A percentile compares a stretch with the other conserved stretches of the same genome.
These are phyloP conservation scores for Reticulascus tulasneorum DNA, from an alignment of 2,329 filamentous ascomycete genomes.

Conservation along the genomic window DNA sequence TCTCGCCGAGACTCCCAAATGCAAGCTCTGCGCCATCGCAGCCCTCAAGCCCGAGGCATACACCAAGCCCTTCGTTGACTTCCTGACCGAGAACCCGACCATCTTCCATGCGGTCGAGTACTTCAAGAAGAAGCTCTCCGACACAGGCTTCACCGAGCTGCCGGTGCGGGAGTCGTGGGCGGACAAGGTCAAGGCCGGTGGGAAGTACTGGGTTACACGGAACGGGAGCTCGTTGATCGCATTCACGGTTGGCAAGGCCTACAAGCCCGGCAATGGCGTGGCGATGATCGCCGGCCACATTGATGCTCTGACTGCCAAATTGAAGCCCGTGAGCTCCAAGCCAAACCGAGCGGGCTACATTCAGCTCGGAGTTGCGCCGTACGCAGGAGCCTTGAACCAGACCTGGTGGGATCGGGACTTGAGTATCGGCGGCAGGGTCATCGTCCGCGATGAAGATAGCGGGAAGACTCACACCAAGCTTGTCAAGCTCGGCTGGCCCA, in stretches of 20 bases:
- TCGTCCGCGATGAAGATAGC: conserved; percentile 68
- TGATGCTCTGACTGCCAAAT: conserved; percentile 81
- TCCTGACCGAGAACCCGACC: conserved; percentile 86
- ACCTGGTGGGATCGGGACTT: conserved; percentile 99
- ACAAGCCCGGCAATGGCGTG: conserved; percentile 79
- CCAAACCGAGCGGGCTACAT: conserved; percentile 80
- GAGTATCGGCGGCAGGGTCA: conserved; percentile 81
- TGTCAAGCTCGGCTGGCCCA: conserved; percentile 91
- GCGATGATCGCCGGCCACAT: conserved; percentile 90
- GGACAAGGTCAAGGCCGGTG: conserved; percentile 67
- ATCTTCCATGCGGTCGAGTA: conserved; percentile 86
- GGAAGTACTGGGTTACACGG: conserved; percentile 83
- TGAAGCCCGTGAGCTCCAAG: conserved; percentile 88
- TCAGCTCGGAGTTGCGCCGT: conserved; percentile 88
- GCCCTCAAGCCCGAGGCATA: conserved; percentile 58
- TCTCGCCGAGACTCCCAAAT: conserved; percentile 19
- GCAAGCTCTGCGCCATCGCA: conserved; percentile 32
- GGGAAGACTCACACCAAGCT: conserved; percentile 78
- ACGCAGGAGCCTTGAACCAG: conserved; percentile 78
- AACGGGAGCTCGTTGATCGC: conserved; percentile 85
- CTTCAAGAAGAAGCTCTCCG: conserved; percentile 68
- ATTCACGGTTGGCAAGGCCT: conserved; percentile 76
- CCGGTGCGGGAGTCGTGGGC: conserved; percentile 76
- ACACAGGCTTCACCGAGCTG: conserved; percentile 72
- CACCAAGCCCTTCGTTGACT: conserved; percentile 80